Evolutionary conservation across 2,329 filamentous ascomycete species (phyloP).

Genomic region (Sarocladiaceae sp.): DNA sequence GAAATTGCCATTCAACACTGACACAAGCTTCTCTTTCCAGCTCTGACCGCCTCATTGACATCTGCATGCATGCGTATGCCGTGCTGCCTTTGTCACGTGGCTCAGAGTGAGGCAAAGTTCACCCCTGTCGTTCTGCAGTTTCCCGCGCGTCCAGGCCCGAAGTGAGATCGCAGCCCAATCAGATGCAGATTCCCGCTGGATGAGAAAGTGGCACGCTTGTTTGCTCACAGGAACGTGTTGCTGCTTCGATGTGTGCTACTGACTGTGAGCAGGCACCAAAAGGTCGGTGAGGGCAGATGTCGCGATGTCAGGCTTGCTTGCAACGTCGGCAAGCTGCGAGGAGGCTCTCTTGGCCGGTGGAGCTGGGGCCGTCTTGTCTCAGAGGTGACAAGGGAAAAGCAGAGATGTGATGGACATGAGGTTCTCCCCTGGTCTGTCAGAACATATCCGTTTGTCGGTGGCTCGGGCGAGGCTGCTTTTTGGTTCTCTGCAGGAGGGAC

Average conservation of each 20-base stretch:
- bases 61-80: not conserved
- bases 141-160: not conserved
- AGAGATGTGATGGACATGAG: not conserved
- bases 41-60: not conserved
- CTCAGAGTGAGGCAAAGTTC: not conserved
- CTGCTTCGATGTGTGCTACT: not conserved
- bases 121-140: not conserved
- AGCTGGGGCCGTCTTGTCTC: not conserved
- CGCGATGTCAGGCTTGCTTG: no score
- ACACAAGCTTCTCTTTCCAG: not conserved
- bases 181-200: not conserved
- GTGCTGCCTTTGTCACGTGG: not conserved
- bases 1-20: not conserved
- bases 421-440: no score
- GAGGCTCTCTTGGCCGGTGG: not conserved
- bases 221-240: no score
- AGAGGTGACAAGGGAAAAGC: not conserved
- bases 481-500: no score
- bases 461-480: no score
- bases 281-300: conserved; percentile 4
- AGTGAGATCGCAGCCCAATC: not conserved
- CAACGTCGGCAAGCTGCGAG: not conserved
- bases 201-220: no score
- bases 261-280: not conserved
- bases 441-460: no score